phyloP scores from a whole-genome alignment of 1,139 yeast species.

The Geotrichum restrictum region DNA sequence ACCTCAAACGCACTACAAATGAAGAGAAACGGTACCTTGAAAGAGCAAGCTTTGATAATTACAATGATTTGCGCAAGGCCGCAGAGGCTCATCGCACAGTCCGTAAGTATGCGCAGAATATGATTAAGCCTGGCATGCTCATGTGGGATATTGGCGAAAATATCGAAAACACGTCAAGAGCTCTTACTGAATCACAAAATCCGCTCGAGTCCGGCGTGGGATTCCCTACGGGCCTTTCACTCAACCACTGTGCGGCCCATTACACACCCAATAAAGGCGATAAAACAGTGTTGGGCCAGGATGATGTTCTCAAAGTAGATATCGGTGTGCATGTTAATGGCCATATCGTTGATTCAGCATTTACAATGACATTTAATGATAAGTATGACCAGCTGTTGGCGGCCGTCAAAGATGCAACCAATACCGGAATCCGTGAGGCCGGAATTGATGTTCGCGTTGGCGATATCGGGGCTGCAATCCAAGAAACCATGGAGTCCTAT shows the following conservation, averaged over 20 bases:
- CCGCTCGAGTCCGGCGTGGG: slow-evolving; percentile 77
- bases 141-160: slow-evolving; percentile 86
- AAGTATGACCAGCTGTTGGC: slow-evolving; percentile 73
- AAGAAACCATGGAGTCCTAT: slow-evolving; percentile 97
- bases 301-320: slow-evolving; percentile 95
- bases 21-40: slow-evolving; percentile 83
- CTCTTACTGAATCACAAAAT: slow-evolving; percentile 60
- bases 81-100: slow-evolving; percentile 95
- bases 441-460: slow-evolving; percentile 94
- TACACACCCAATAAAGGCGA: slow-evolving; percentile 94
- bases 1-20: slow-evolving; percentile 71
- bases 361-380: slow-evolving; percentile 82
- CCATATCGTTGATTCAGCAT: slow-evolving; percentile 91
- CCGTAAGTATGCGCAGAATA: slow-evolving; percentile 69
- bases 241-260: slow-evolving; percentile 94
- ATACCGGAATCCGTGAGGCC: slow-evolving; percentile 85
- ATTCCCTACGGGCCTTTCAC: slow-evolving; percentile 90
- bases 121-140: slow-evolving; percentile 85
- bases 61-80: slow-evolving; percentile 91
- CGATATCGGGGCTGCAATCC: slow-evolving; percentile 92
- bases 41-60: slow-evolving; percentile 51
- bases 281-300: slow-evolving; percentile 67
- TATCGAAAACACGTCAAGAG: slow-evolving; percentile 80
- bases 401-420: slow-evolving; percentile 89
- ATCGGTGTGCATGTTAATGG: slow-evolving; percentile 97